phyloP scores from a whole-genome alignment of 345 rosid genomes.

The Corchorus olitorius region DNA sequence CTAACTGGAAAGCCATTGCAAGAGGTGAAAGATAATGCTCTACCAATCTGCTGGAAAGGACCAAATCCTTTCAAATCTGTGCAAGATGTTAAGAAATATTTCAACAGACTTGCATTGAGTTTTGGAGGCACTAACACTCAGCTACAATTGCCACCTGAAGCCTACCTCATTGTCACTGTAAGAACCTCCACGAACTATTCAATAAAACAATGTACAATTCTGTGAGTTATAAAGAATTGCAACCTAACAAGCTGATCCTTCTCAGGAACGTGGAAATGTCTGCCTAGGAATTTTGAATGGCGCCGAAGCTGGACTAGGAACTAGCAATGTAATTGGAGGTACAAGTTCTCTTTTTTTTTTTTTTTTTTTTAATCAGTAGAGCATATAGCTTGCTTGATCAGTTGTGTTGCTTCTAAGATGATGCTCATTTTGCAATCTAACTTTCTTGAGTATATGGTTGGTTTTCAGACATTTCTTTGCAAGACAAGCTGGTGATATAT shows the following conservation, averaged over 20 bases:
- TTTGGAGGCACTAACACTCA: constrained; percentile 19
- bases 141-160: constrained; percentile 25
- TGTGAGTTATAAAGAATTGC: neutral
- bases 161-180: constrained; percentile 32
- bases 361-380: neutral
- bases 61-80: constrained; percentile 10
- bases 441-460: neutral
- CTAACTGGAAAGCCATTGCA: constrained; percentile 11
- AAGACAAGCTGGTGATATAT: constrained; percentile 14
- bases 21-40: constrained; percentile 16
- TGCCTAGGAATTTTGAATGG: constrained; percentile 37
- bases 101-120: constrained; percentile 22
- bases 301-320: constrained; percentile 17
- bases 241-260: constrained; percentile 2
- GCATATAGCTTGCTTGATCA: neutral
- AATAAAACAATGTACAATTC: neutral
- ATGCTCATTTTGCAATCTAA: neutral
- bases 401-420: neutral
- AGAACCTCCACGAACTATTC: constrained; percentile 8
- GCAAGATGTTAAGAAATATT: constrained; percentile 20
- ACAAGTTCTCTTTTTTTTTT: neutral
- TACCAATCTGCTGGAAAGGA: constrained; percentile 35
- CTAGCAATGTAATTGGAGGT: constrained; percentile 33
- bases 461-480: constrained; percentile 18
- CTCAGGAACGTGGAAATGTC: constrained; percentile 25